phyloP scores from a whole-genome alignment of 352 stramenopile genomes.

The Phytophthora cactorum region DNA sequence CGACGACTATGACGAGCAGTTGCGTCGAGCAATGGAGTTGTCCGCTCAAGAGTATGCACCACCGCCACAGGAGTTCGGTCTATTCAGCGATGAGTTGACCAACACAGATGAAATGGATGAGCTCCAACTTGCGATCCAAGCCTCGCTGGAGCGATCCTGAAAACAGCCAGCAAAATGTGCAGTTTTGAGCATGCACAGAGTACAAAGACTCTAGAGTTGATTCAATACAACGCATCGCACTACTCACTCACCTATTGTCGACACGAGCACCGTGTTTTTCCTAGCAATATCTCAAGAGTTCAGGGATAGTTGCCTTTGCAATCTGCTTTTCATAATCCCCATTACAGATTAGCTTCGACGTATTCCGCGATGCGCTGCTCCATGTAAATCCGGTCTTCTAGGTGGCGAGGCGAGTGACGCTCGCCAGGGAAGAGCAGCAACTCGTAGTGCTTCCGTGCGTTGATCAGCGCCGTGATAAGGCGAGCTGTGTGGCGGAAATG shows the following conservation, averaged over 20 bases:
- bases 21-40: slow-evolving; percentile 63
- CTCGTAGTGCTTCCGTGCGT: slow-evolving; percentile 95
- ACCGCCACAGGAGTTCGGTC: slow-evolving; percentile 21
- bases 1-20: slow-evolving; percentile 63
- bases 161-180: slow-evolving; percentile 4
- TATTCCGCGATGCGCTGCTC: slow-evolving; percentile 94
- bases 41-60: slow-evolving; percentile 63
- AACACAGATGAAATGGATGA: slow-evolving; percentile 78
- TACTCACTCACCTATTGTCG: slow-evolving; percentile 20
- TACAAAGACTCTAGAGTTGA: slow-evolving; percentile 21
- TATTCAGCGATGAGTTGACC: slow-evolving; percentile 22
- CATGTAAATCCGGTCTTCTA: slow-evolving; percentile 95
- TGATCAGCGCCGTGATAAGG: slow-evolving; percentile 96
- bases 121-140: slow-evolving; percentile 83
- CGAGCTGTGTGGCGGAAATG: slow-evolving; percentile 98
- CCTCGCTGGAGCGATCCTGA: slow-evolving; percentile 66
- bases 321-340: slow-evolving; percentile 17
- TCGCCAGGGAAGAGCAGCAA: slow-evolving; percentile 96
- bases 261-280: slow-evolving; percentile 1
- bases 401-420: slow-evolving; percentile 93
- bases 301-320: slow-evolving; percentile 6
- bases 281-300: background rate
- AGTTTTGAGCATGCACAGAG: slow-evolving; percentile 22
- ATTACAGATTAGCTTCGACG: slow-evolving; percentile 78
- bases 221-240: slow-evolving; percentile 28